phyloP scores from a whole-genome alignment of 1,139 yeast genomes.

The Zhuliangozyma parablackwelliae region DNA sequence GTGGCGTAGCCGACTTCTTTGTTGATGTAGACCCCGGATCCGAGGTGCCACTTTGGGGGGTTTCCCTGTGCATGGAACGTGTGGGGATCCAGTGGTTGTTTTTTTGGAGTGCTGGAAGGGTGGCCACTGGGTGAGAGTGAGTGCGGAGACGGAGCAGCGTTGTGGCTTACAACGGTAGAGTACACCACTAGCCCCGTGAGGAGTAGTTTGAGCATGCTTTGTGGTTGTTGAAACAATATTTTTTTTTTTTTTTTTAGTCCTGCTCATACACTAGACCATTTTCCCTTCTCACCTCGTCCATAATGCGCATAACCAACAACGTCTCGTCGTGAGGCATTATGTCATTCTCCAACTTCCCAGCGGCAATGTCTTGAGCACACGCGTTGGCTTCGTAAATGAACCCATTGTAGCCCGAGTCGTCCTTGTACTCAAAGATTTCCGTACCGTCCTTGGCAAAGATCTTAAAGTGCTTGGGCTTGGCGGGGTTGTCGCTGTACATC shows the following conservation, averaged over 20 bases:
- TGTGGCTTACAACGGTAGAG: no score
- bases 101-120: no score
- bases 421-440: conserved; percentile 21
- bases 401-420: conserved; percentile 33
- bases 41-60: conserved; percentile 10
- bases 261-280: conserved; percentile 40
- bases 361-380: conserved; percentile 37
- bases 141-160: no score
- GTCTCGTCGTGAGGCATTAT: conserved; percentile 43
- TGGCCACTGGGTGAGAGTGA: no score
- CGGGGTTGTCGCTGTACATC: conserved; percentile 34
- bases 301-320: conserved; percentile 35
- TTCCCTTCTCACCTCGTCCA: conserved; percentile 42
- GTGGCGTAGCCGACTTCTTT: conserved; percentile 8
- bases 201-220: no score
- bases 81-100: no score
- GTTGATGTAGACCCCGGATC: conserved; percentile 13
- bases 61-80: no score
- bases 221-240: no score
- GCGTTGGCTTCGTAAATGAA: conserved; percentile 53
- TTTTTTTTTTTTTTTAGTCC: no score
- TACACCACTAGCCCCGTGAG: no score
- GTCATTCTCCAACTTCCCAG: conserved; percentile 29
- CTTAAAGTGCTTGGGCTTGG: conserved; percentile 24
- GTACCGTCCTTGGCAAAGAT: conserved; percentile 21